Base-by-base conservation (phyloP, 2,329 filamentous ascomycete genomes). In the Myotisia sp. region DNA sequence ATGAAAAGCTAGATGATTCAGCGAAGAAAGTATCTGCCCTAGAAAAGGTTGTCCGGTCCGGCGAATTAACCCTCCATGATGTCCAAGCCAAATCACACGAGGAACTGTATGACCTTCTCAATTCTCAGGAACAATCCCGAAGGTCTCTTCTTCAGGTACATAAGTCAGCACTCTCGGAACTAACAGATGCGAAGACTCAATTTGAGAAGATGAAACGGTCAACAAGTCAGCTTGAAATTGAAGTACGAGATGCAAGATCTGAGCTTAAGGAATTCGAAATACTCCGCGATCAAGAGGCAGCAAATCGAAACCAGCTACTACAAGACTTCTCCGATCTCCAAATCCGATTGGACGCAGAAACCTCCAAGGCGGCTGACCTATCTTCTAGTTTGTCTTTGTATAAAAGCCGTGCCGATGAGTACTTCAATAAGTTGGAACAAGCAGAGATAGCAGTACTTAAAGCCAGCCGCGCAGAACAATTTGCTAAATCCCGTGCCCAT, bases 381-480 rank as follows among this genome's bases (percentile, higher is more conserved):
- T 76, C 74, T 5, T 79, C 84, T 3, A 92, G 80, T 54, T 69
- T 95, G 26, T 77, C 75, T 40, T 63, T 94, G 41, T 98, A 95
- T 67, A 94, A 92, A 68, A 76, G 74, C 42, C 76, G 87, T 27
- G 81, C 87, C 3, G 85, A 95, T 51, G 87, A 95, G 53, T 95
- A 98, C 58, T 98, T 94, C 60, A 81, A 76, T 64, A 94, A 93
- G 59, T 73, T 98, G 13, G 87, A 98, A 56, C 87, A 95, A 53
- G 90, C 90, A 10, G 87, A 98, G 56, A 92, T 95, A 44, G 77
- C 86, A 0, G 86, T 95, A 12, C 71, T 98, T 43, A 94, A 94
- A 56, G 87, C 87, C 10, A 79, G 72, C 40, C 74, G 87, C 16
- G 87, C 90, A 0, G 87, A 95, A 58, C 84, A 93, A 47, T 94